These are phyloP conservation scores for Starmera stellimalicola DNA, from an alignment of 1,139 yeast species.

Conservation along the genomic window DNA sequence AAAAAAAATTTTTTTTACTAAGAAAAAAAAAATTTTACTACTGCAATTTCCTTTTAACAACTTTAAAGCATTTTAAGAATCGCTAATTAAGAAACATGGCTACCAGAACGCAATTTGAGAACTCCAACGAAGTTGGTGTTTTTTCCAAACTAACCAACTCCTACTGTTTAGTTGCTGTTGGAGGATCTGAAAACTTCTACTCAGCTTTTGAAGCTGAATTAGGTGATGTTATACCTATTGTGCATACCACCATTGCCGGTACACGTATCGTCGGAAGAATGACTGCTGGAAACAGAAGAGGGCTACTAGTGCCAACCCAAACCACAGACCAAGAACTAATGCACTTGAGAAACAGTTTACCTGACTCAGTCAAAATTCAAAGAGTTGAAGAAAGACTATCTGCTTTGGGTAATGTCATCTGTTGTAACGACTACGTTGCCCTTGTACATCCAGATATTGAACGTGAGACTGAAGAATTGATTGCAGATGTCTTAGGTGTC, in stretches of 20 bases:
- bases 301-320: conserved; percentile 91
- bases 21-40: too few species aligned
- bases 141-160: conserved; percentile 95
- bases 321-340: conserved; percentile 99
- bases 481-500: conserved; percentile 97
- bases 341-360: conserved; percentile 94
- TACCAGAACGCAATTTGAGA: conserved; percentile 73
- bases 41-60: too few species aligned
- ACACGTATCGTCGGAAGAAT: conserved; percentile 96
- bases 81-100: conserved; percentile 40
- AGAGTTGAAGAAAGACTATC: conserved; percentile 96
- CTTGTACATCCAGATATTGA: conserved; percentile 98
- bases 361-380: conserved; percentile 94
- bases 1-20: too few species aligned
- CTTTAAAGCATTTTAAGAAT: too few species aligned
- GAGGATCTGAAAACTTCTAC: conserved; percentile 97
- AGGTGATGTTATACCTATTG: conserved; percentile 93
- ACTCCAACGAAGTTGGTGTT: conserved; percentile 97
- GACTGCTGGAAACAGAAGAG: conserved; percentile 99
- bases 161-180: conserved; percentile 92
- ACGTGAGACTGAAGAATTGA: conserved; percentile 97
- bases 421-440: conserved; percentile 98
- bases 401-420: conserved; percentile 94
- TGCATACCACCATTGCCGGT: conserved; percentile 96
- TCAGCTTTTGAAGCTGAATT: conserved; percentile 95